Conservation (phyloP, 805 yeast genomes). For the Candida ulmi region DNA sequence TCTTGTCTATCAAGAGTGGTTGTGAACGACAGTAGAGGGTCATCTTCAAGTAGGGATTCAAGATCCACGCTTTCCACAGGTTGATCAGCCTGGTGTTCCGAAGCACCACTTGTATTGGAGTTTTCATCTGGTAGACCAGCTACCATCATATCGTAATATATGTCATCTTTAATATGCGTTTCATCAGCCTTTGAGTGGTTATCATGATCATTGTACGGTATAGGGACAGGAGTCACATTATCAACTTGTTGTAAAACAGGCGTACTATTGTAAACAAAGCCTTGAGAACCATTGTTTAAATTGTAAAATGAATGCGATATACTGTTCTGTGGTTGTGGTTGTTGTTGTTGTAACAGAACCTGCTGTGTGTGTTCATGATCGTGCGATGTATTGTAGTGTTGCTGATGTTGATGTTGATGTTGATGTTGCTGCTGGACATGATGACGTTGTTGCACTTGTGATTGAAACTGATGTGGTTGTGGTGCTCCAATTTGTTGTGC, state of each 20-base stretch:
- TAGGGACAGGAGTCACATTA: not conserved
- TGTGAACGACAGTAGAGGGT: constrained; percentile 21
- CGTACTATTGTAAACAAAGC: not conserved
- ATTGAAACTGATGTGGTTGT: not conserved
- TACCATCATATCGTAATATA: constrained; percentile 10
- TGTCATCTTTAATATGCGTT: constrained; percentile 21
- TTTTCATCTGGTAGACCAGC: constrained; percentile 13
- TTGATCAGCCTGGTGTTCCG: not conserved
- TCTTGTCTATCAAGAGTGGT: constrained; percentile 21
- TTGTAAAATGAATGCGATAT: not conserved
- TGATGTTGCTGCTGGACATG: not conserved
- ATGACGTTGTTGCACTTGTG: not conserved
- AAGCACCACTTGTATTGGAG: constrained; percentile 17
- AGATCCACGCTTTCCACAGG: constrained; percentile 14
- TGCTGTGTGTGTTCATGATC: not conserved
- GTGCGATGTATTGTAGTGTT: too few species aligned
- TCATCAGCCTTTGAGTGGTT: constrained; percentile 31
- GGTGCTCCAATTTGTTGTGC: not conserved
- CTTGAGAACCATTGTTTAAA: not conserved
- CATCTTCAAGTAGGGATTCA: constrained; percentile 22
- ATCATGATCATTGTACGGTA: not conserved
- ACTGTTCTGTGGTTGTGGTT: not conserved
- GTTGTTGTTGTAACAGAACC: not conserved
- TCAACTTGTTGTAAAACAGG: not conserved
- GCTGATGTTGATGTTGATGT: constrained; percentile 1